phyloP scores from a whole-genome alignment of 2,329 filamentous ascomycete genomes.

The Pestalotiopsis sp. region DNA sequence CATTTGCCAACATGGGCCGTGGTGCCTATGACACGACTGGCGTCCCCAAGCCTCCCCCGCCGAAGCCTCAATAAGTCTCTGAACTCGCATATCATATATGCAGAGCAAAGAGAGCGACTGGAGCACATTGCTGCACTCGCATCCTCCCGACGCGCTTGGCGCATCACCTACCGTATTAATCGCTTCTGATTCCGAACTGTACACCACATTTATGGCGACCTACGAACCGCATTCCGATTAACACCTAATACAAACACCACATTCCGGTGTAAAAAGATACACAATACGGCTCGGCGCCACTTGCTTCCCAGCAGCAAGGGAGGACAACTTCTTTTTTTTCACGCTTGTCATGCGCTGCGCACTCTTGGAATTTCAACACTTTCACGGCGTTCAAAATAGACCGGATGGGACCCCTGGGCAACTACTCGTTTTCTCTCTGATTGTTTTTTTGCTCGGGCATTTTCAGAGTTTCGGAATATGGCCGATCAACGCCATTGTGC shows the following conservation, averaged over 20 bases:
- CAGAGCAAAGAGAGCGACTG: not conserved
- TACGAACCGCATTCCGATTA: slow-evolving; percentile 25
- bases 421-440: not conserved
- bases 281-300: slow-evolving; percentile 21
- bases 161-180: slow-evolving; percentile 19
- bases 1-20: slow-evolving; percentile 33
- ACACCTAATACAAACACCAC: slow-evolving; percentile 26
- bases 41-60: slow-evolving; percentile 34
- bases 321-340: slow-evolving; percentile 19
- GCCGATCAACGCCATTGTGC: not conserved
- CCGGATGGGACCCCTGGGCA: slow-evolving; percentile 2
- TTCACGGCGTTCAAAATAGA: slow-evolving; percentile 13
- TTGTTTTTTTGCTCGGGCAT: not conserved
- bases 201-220: slow-evolving; percentile 27
- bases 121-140: not conserved
- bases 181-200: slow-evolving; percentile 26
- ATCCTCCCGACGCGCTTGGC: slow-evolving; percentile 11
- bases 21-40: slow-evolving; percentile 36
- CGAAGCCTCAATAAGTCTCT: slow-evolving; percentile 31
- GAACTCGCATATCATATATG: slow-evolving; percentile 2
- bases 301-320: slow-evolving; percentile 20
- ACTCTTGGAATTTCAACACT: slow-evolving; percentile 10
- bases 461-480: not conserved
- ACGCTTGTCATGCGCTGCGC: slow-evolving; percentile 18
- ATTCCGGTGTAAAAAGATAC: slow-evolving; percentile 15